Base-by-base conservation (phyloP, 805 yeast genomes). In the Saccharomycopsis javanensis region DNA sequence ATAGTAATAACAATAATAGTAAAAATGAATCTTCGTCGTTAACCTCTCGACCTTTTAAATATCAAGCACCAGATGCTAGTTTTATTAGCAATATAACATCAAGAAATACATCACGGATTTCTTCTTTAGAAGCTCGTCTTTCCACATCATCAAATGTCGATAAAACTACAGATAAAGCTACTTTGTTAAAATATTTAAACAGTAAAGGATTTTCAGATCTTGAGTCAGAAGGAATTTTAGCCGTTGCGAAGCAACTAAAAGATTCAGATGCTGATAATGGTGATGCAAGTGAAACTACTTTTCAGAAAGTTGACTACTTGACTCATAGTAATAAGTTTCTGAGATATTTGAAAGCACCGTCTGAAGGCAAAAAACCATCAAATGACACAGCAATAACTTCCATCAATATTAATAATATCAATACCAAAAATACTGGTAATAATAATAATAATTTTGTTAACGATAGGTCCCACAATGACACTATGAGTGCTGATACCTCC, bases 161-260 rank as follows among this genome's bases (percentile, higher is more conserved):
- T 3, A 20, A 33, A 1, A 37, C 15, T 5, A 48, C 57, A 3
- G 56, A 59, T 25, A 57, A 57, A 33, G 25, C 35, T 3, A 60
- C 53, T 33, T 48, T 60, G 27, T 20, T 60, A 10, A 48, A 38
- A 11, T 57, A 54, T 33, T 31, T 60, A 30, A 31, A 57, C 23
- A 54, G 53, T 6, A 60, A 60, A 46, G 62, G 62, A 3, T 51
- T 60, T 31, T 51, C 60, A 4, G 58, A 60, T 23, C 45, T 57
- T 3, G 62, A 60, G 33, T 60, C 62, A 2, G 62, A 57, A 35
- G 62, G 62, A n/a, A 55, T 60, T 20, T 27, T 60, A 16, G 53
- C 60, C 27, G 34, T 60, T n/a, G 62, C 62, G 3, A 60, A 60
- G 46, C 60, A 57, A 8, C 55, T 33, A 15, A 51, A 51, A 33